Evolutionary conservation across 192 early-diverging fungal species (phyloP).

Genomic region (Haplosporangium gracile): DNA sequence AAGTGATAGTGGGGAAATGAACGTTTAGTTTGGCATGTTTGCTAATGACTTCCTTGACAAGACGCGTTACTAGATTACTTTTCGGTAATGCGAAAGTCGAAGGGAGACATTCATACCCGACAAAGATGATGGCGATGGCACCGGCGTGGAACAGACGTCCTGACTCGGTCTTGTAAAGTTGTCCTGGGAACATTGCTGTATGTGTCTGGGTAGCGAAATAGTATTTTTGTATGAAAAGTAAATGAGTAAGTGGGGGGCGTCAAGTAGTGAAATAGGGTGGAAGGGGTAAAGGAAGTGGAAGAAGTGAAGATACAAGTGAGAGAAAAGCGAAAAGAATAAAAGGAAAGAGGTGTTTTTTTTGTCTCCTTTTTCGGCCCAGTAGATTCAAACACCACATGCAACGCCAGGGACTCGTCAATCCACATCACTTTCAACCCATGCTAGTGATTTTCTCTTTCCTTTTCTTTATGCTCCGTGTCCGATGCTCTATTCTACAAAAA

Average conservation of each 20-base stretch:
- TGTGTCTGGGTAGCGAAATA: neutral
- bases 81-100: neutral
- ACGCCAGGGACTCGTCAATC: too few relatives aligned
- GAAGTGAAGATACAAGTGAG: neutral
- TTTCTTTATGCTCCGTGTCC: too few relatives aligned
- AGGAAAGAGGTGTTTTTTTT: neutral
- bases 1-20: neutral
- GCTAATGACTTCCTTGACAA: too few relatives aligned
- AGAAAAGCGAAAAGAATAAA: too few relatives aligned
- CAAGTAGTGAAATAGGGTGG: neutral
- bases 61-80: neutral
- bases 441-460: too few relatives aligned
- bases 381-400: neutral
- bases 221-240: neutral
- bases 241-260: neutral
- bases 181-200: conserved; percentile 66
- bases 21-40: neutral
- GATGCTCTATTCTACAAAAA: too few relatives aligned
- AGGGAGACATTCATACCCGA: conserved; percentile 63
- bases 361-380: neutral
- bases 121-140: conserved; percentile 81
- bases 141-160: conserved; percentile 87
- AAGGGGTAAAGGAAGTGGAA: neutral
- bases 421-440: too few relatives aligned
- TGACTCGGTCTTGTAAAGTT: conserved; percentile 83